Base-by-base conservation (phyloP, 805 yeast genomes). In the Blastobotrys parvus region DNA sequence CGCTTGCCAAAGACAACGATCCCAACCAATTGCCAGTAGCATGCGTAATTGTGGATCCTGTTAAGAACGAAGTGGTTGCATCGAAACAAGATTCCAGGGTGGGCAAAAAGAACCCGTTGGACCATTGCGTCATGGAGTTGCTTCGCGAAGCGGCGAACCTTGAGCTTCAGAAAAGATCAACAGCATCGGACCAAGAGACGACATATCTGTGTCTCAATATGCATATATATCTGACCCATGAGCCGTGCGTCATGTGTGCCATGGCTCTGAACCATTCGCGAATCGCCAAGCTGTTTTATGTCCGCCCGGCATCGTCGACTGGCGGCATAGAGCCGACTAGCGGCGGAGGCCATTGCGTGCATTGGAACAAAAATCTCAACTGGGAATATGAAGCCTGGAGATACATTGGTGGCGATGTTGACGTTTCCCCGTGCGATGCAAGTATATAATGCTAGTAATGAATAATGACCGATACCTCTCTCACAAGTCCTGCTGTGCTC, bases 181-280 rank as follows among this genome's bases (percentile, higher is more conserved):
- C 25, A 8, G n/a, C 11, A 17, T 19, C 35, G 17, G 40, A 41
- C 2, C 35, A 51, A 54, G 46, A 44, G 18, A 48, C 47, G 19
- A 57, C 55, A 23, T 92, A 92, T 56, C 69, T 92, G 2, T 89
- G 97, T 57, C 73, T 81, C 29, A 75, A 80, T 42, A 71, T 78
- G 50, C 79, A 84, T 47, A 87, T 92, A 0, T 87, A 83, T 57
- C 83, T 94, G 1, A 82, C 95, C 0, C 95, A 88, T 58, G 98
- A 92, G 60, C 98, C 98, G 0, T 92, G 98, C 56, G 75, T 86
- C 0, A 92, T 90, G 97, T 92, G 98, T 57, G 66, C 85, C 4
- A 92, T 92, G 98, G 97, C 97, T 0, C 67, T 92, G 33, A 80
- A 89, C 8, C 98, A 92, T 59, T 90, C 97, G 1, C 69, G 98